Evolutionary conservation across 2,329 filamentous ascomycete species (phyloP).

Genomic region (Aschersonia sp.): DNA sequence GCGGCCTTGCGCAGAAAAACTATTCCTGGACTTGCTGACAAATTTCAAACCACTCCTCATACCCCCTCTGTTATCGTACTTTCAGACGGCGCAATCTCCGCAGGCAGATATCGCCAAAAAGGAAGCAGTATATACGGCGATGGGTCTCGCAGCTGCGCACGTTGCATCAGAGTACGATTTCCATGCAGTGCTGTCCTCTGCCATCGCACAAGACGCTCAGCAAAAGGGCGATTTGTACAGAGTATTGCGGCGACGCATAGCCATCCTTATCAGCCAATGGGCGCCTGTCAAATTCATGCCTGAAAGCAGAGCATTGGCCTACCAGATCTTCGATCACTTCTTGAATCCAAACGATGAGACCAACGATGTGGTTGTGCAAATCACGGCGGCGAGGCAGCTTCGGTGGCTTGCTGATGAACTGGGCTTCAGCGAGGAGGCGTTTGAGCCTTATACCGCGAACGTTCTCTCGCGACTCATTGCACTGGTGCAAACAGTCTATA

Average conservation of each 20-base stretch:
- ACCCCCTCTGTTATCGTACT: slow-evolving; percentile 68
- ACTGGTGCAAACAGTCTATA: slow-evolving; percentile 65
- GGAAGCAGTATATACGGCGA: slow-evolving; percentile 86
- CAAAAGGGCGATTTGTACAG: slow-evolving; percentile 48
- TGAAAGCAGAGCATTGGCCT: slow-evolving; percentile 57
- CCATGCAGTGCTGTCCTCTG: slow-evolving; percentile 59
- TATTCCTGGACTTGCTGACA: slow-evolving; percentile 82
- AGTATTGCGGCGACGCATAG: slow-evolving; percentile 72
- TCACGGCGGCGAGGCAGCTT: slow-evolving; percentile 79
- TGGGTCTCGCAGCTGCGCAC: slow-evolving; percentile 71
- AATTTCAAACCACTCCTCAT: slow-evolving; percentile 76
- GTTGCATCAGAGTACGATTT: slow-evolving; percentile 68
- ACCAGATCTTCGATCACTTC: slow-evolving; percentile 79
- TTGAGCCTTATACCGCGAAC: slow-evolving; percentile 62
- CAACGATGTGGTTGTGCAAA: slow-evolving; percentile 84
- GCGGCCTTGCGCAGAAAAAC: slow-evolving; percentile 79
- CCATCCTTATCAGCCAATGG: slow-evolving; percentile 84
- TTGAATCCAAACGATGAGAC: slow-evolving; percentile 60
- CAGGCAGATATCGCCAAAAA: slow-evolving; percentile 62
- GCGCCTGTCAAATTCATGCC: slow-evolving; percentile 61
- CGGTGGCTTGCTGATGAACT: slow-evolving; percentile 71
- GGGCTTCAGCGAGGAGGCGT: slow-evolving; percentile 59
- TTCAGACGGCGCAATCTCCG: slow-evolving; percentile 58
- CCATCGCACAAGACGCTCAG: slow-evolving; percentile 67
- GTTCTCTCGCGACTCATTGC: slow-evolving; percentile 60